These are phyloP conservation scores for Talaromyces liani DNA, from an alignment of 495 filamentous ascomycete species.

Conservation along the genomic window DNA sequence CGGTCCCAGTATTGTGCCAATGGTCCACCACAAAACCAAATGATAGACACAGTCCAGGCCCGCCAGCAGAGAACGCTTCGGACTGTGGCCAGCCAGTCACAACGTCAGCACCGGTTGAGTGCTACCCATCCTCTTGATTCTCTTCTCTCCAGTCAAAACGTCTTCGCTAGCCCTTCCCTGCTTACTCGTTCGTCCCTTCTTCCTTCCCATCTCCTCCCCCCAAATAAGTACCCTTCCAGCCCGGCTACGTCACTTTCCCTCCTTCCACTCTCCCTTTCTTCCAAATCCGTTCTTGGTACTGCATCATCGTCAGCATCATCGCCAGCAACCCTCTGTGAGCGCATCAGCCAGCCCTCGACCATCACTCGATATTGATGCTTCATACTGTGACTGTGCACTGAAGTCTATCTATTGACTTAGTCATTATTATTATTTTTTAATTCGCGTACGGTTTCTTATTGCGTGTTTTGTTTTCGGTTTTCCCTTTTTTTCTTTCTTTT, in stretches of 20 bases:
- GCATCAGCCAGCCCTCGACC: background rate
- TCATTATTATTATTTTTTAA: background rate
- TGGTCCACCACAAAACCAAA: background rate
- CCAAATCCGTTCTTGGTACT: slow-evolving; percentile 9
- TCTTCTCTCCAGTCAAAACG: background rate
- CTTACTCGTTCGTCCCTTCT: too few species aligned
- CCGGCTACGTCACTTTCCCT: slow-evolving; percentile 32
- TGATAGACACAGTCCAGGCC: slow-evolving; percentile 2
- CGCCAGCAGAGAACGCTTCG: background rate
- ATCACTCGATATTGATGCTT: background rate
- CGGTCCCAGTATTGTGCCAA: background rate
- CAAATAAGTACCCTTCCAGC: slow-evolving; percentile 21
- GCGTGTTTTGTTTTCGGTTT: slow-evolving; percentile 7
- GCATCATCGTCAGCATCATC: slow-evolving; percentile 6
- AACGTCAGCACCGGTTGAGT: background rate
- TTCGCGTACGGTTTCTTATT: background rate
- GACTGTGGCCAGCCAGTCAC: background rate
- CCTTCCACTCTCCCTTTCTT: slow-evolving; percentile 13
- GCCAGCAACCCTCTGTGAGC: background rate
- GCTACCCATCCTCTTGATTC: background rate
- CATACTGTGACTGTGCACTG: background rate
- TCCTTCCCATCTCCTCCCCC: slow-evolving; percentile 8
- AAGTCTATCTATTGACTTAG: background rate
- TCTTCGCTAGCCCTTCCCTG: background rate
- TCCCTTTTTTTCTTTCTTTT: slow-evolving; percentile 8